These are phyloP conservation scores for Gyromitra esculenta DNA, from an alignment of 2,329 filamentous ascomycete genomes.

Conservation along the genomic window DNA sequence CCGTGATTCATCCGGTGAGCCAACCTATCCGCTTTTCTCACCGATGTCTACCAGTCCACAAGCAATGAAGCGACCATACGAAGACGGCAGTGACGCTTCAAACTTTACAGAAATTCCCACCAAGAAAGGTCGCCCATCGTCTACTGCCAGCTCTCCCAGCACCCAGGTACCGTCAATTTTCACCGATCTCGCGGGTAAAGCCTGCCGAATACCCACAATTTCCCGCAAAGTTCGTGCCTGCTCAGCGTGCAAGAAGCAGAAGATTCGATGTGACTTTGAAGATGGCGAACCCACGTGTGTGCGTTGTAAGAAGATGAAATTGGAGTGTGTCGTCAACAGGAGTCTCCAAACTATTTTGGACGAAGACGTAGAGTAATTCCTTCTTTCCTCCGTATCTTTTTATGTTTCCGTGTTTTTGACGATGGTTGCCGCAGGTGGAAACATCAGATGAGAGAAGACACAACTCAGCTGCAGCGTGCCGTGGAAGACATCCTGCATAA, in stretches of 20 bases:
- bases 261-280: slow-evolving; percentile 67
- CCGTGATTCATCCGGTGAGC: slow-evolving; percentile 16
- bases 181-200: slow-evolving; percentile 42
- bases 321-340: slow-evolving; percentile 67
- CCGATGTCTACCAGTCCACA: slow-evolving; percentile 44
- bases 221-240: slow-evolving; percentile 58
- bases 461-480: slow-evolving; percentile 63
- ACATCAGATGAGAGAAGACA: slow-evolving; percentile 61
- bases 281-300: slow-evolving; percentile 64
- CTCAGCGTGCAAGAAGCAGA: slow-evolving; percentile 60
- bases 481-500: slow-evolving; percentile 63
- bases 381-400: slow-evolving; percentile 20
- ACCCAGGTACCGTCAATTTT: slow-evolving; percentile 49
- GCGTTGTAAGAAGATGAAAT: slow-evolving; percentile 65
- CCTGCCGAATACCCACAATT: slow-evolving; percentile 56
- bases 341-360: slow-evolving; percentile 68
- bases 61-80: slow-evolving; percentile 45
- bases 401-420: slow-evolving; percentile 24
- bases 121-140: slow-evolving; percentile 43
- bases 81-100: slow-evolving; percentile 31
- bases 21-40: slow-evolving; percentile 4
- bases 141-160: slow-evolving; percentile 38
- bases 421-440: slow-evolving; percentile 61
- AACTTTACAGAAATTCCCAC: slow-evolving; percentile 30
- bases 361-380: slow-evolving; percentile 65